Evolutionary conservation across 2,329 filamentous ascomycete genomes (phyloP).

Genomic region (Penicillium olsonii): DNA sequence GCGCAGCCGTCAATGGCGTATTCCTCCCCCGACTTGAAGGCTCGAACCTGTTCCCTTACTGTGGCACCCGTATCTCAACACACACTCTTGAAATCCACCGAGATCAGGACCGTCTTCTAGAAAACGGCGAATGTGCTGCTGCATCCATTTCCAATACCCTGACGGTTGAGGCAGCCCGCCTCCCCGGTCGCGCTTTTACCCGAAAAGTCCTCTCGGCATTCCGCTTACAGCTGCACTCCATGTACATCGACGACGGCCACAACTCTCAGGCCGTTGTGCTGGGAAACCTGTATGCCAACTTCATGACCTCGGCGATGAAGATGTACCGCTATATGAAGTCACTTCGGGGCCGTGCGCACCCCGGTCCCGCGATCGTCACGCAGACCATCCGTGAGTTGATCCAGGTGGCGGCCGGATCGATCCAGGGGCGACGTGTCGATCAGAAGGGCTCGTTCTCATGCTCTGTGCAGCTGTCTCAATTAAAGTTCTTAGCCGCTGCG

Average conservation of each 20-base stretch:
- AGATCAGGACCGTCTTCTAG: constrained; percentile 56
- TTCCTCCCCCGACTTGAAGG: constrained; percentile 54
- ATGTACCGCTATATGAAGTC: constrained; percentile 62
- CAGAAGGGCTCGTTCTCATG: constrained; percentile 50
- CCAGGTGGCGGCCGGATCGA: constrained; percentile 63
- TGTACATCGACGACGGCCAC: constrained; percentile 60
- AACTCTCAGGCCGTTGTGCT: constrained; percentile 72
- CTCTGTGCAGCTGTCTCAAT: constrained; percentile 61
- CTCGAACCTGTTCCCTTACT: constrained; percentile 73
- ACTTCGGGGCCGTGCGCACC: constrained; percentile 57
- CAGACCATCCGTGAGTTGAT: constrained; percentile 67
- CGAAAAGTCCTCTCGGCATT: constrained; percentile 75
- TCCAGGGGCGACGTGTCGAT: constrained; percentile 53
- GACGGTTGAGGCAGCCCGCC: constrained; percentile 73
- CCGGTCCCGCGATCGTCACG: constrained; percentile 61
- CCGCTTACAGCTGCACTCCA: constrained; percentile 75
- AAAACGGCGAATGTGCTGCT: constrained; percentile 54
- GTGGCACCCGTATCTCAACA: constrained; percentile 76
- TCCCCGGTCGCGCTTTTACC: constrained; percentile 75
- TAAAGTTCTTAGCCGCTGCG: constrained; percentile 64
- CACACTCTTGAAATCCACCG: constrained; percentile 73
- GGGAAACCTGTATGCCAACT: constrained; percentile 72
- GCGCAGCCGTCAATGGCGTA: constrained; percentile 57
- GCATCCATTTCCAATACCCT: constrained; percentile 67
- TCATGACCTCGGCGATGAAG: constrained; percentile 77